Base-by-base conservation (phyloP, 441 rosid species). In the Erodium trifolium region DNA sequence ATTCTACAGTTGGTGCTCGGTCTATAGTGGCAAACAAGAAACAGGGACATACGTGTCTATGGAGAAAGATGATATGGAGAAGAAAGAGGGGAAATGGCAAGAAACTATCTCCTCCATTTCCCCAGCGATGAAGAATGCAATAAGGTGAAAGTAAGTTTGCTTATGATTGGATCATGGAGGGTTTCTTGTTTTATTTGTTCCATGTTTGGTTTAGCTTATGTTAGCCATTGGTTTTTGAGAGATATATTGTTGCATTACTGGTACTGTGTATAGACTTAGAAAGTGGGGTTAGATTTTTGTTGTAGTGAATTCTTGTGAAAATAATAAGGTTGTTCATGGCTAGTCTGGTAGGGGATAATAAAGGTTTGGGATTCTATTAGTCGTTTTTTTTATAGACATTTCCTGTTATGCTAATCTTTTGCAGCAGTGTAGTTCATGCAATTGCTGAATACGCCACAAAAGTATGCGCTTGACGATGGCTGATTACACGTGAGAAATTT, bases 11-110 rank as follows among this genome's bases (percentile, higher is more conserved):
- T 19, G 76, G 71, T 17, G 71, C 89, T 12, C 79, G 82, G 41
- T 84, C 86, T 11, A 74, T 85, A 27, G 76, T 83, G 71, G 83
- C 78, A 2, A 74, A 70, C 76, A 90, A 84, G 81, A 91, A 80
- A 71, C 84, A 78, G 67, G 66, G 37, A 3, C 88, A 88, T 39
- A 65, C 82, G 39, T 78, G 89, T 67, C 80, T 91, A 16, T 72
- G 87, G 27, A 78, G 86, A 78, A 88, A 78, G 80, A 75, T 93
- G 72, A 72, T 93, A 68, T 79, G 84, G 81, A 81, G 94, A 81
- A 87, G 77, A 82, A 91, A 78, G 85, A 87, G 83, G 74, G 86
- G 87, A 72, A 68, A 76, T 67, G 76, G 71, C 82, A 85, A 81
- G 82, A 86, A 81, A 79, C 2, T 19, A 55, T 55, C 62, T 55